Percentiles rank a stretch among this genome's conserved stretches.
Conservation (phyloP, 2,329 filamentous ascomycete genomes). For the Paecilomyces sp. region DNA sequence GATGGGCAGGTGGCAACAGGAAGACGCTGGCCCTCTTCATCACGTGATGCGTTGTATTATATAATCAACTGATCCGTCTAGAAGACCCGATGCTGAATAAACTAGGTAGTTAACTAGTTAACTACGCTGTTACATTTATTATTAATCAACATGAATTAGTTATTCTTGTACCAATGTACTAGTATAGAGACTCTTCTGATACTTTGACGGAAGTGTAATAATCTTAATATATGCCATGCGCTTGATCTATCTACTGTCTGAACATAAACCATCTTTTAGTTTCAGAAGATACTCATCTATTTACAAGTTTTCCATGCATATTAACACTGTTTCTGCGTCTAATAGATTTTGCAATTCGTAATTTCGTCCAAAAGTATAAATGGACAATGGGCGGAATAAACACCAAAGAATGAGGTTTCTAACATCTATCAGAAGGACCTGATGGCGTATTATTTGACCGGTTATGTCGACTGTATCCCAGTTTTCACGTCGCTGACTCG, state of each 20-base stretch:
- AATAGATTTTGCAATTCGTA: neutral
- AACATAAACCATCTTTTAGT: neutral
- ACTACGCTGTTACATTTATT: too few relatives aligned
- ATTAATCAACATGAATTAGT: neutral
- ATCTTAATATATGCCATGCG: neutral
- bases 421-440: neutral
- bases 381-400: neutral
- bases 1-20: neutral
- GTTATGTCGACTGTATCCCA: neutral
- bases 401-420: neutral
- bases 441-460: slow-evolving; percentile 4
- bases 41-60: neutral
- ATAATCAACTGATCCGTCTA: neutral
- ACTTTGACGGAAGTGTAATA: neutral
- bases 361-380: neutral
- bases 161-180: neutral
- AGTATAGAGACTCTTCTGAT: neutral
- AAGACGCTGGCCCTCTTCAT: neutral
- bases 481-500: slow-evolving; percentile 41
- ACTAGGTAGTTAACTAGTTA: too few relatives aligned
- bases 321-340: neutral
- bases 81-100: too few relatives aligned
- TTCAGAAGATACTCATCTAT: neutral
- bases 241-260: neutral
- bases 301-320: neutral